Conservation (phyloP, 306 rosid genomes). For the Prinsepia uniflora region DNA sequence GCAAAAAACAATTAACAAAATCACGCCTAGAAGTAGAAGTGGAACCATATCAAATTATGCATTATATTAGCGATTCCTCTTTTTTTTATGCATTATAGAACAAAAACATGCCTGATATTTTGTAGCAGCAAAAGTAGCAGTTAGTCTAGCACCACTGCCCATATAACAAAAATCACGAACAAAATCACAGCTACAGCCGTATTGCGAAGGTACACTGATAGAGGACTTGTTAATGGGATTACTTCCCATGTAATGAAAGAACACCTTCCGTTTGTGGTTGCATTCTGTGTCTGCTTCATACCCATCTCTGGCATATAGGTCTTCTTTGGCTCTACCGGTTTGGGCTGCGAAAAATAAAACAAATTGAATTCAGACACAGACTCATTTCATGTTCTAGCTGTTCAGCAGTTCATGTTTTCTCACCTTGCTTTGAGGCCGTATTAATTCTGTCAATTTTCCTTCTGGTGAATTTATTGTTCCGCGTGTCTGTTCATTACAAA, state of each 20-base stretch:
- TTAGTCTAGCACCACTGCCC: conserved; percentile 24
- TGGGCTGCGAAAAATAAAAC: conserved; percentile 35
- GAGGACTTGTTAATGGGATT: conserved; percentile 29
- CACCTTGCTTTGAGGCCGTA: too few relatives aligned
- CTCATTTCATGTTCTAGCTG: neutral
- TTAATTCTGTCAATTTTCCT: too few relatives aligned
- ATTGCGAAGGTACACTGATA: conserved; percentile 26
- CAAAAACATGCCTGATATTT: too few relatives aligned
- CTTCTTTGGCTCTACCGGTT: conserved; percentile 14
- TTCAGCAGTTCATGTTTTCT: conserved; percentile 12
- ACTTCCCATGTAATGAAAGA: conserved; percentile 32
- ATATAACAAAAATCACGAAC: conserved; percentile 23
- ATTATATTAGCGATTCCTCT: too few relatives aligned
- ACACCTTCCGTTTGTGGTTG: conserved; percentile 17
- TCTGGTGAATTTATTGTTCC: neutral
- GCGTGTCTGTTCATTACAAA: neutral
- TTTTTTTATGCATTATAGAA: too few relatives aligned
- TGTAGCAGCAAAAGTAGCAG: too few relatives aligned
- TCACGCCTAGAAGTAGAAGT: too few relatives aligned
- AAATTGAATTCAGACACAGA: conserved; percentile 12
- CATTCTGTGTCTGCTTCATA: conserved; percentile 13
- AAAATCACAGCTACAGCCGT: conserved; percentile 25
- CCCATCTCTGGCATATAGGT: neutral
- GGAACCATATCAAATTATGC: too few relatives aligned
- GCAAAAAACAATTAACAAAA: too few relatives aligned